phyloP scores from a whole-genome alignment of 164 flowering plant genomes.

The Magnolia changhungtana region DNA sequence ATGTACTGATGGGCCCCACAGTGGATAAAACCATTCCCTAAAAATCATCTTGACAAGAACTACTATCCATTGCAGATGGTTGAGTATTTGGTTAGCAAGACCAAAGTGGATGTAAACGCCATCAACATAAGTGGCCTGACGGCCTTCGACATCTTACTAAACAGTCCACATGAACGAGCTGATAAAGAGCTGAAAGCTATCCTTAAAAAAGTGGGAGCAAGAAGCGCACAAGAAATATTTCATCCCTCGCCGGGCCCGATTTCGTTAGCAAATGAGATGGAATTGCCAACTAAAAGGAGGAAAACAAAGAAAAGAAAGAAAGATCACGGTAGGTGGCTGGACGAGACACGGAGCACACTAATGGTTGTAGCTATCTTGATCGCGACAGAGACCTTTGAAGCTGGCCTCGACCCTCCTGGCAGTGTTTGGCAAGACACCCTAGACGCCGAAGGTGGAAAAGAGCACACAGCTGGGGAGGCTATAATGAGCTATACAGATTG shows the following conservation, averaged over 20 bases:
- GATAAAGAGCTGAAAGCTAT: not conserved
- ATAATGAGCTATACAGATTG: not conserved
- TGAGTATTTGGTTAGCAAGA: not conserved
- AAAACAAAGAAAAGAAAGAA: not conserved
- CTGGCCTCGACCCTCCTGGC: slow-evolving; percentile 24
- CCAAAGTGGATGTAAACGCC: not conserved
- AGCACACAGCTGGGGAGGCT: not conserved
- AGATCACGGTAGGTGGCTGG: not conserved
- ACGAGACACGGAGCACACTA: slow-evolving; percentile 3
- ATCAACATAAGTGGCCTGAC: not conserved
- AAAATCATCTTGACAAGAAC: too few relatives aligned
- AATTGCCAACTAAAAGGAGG: not conserved
- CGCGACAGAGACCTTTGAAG: slow-evolving; percentile 22
- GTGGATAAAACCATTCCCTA: too few relatives aligned
- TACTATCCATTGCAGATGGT: not conserved
- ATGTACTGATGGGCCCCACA: too few relatives aligned
- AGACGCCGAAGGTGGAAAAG: not conserved
- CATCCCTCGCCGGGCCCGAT: not conserved
- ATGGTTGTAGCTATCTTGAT: slow-evolving; percentile 22
- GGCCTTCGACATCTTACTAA: not conserved
- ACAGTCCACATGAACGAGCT: not conserved
- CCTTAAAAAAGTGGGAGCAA: slow-evolving; percentile 2
- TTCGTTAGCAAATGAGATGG: not conserved
- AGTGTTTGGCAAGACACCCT: not conserved
- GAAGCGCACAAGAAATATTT: not conserved